A percentile compares a stretch with the other conserved stretches of the same genome.
phyloP scores from a whole-genome alignment of 2,329 filamentous ascomycete species.

The Diaporthe eres region DNA sequence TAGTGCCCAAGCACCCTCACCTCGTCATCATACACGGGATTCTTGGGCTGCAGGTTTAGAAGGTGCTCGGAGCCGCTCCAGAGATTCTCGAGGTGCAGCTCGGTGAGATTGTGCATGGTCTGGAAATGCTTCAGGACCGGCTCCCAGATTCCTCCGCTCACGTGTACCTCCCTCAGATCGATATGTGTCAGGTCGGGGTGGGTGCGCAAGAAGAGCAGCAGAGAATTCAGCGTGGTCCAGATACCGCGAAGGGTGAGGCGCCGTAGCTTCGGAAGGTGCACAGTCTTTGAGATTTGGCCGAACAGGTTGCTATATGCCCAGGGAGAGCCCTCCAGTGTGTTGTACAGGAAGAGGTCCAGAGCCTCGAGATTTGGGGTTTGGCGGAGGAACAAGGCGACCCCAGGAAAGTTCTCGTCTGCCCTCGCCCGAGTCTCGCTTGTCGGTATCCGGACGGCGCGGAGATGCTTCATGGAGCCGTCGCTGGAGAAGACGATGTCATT shows the following conservation, averaged over 20 bases:
- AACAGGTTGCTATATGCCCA: conserved; percentile 6
- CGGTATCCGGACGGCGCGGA: not conserved
- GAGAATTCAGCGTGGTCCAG: not conserved
- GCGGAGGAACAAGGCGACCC: not conserved
- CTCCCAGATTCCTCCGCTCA: conserved; percentile 3
- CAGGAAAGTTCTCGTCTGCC: not conserved
- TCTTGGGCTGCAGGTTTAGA: conserved; percentile 6
- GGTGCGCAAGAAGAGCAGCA: conserved; percentile 14
- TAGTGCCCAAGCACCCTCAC: not conserved
- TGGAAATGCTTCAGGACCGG: not conserved
- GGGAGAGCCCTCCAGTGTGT: not conserved
- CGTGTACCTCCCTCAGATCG: conserved; percentile 19
- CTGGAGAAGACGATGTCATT: not conserved
- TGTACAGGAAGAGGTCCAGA: conserved; percentile 27
- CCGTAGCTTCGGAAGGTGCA: conserved; percentile 4
- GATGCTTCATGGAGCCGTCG: conserved; percentile 5
- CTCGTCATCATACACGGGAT: not conserved
- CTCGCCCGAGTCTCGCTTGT: not conserved
- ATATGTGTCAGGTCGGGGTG: not conserved
- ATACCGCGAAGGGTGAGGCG: conserved; percentile 25
- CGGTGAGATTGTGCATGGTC: not conserved
- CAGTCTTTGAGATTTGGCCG: not conserved
- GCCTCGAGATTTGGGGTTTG: conserved; percentile 22
- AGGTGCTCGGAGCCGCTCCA: conserved; percentile 24
- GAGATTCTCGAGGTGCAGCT: conserved; percentile 31